Conservation (phyloP, 1,284 basidiomycete species). For the Thelephora terrestris region DNA sequence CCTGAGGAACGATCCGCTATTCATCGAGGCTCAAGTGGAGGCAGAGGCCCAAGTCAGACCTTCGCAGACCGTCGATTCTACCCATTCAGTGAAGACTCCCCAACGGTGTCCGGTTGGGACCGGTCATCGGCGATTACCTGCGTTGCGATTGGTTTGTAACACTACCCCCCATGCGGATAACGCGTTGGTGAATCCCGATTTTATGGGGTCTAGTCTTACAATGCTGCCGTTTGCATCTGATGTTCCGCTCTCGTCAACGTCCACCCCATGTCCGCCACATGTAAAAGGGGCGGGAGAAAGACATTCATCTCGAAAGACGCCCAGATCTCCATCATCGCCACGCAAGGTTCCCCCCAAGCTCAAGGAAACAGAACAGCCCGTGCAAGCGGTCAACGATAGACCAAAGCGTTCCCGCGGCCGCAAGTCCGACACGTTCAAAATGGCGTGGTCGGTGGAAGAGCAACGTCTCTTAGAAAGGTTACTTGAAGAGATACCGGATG, state of each 20-base stretch:
- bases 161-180: conserved; percentile 33
- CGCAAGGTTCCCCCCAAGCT: background rate
- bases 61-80: conserved; percentile 20
- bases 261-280: background rate
- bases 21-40: conserved; percentile 26
- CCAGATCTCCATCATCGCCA: background rate
- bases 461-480: conserved; percentile 65
- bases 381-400: conserved; percentile 15
- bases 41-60: conserved; percentile 18
- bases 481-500: conserved; percentile 63
- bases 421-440: conserved; percentile 64
- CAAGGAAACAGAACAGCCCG: conserved; percentile 10
- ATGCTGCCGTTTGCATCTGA: background rate
- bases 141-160: conserved; percentile 31
- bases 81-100: conserved; percentile 30
- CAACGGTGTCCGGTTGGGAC: conserved; percentile 36
- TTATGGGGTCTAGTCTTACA: conserved; percentile 4
- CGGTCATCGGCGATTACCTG: conserved; percentile 36
- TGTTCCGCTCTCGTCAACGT: background rate
- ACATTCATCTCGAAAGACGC: conserved; percentile 9
- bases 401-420: conserved; percentile 11
- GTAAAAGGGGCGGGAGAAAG: conserved; percentile 5
- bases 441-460: conserved; percentile 63
- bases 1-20: conserved; percentile 16
- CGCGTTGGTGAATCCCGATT: conserved; percentile 42